Evolutionary conservation across 177 flowering plant species (phyloP).

Genomic region (Vitis hybrid): DNA sequence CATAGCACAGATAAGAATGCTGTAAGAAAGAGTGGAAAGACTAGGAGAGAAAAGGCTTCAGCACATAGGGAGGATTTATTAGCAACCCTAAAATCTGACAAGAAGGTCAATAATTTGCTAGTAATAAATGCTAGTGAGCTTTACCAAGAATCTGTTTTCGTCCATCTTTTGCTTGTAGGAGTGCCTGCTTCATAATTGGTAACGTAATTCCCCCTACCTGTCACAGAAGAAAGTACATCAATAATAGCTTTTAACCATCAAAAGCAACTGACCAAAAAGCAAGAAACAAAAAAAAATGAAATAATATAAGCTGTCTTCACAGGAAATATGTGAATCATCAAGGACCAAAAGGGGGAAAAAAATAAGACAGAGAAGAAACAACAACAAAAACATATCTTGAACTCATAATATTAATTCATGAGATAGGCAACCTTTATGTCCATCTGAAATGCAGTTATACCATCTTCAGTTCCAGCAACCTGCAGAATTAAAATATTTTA

Average conservation of each 20-base stretch:
- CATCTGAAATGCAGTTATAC: slow-evolving; percentile 97
- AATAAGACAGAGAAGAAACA: neutral
- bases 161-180: slow-evolving; percentile 86
- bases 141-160: slow-evolving; percentile 89
- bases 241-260: neutral
- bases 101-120: neutral
- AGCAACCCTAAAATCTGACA: too few relatives aligned
- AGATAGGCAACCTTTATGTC: slow-evolving; percentile 77
- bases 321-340: neutral
- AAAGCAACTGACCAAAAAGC: neutral
- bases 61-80: too few relatives aligned
- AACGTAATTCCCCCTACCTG: slow-evolving; percentile 92
- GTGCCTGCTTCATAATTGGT: slow-evolving; percentile 85
- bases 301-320: too few relatives aligned
- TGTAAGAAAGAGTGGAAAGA: too few relatives aligned
- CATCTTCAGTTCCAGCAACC: slow-evolving; percentile 96
- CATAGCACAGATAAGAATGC: too few relatives aligned
- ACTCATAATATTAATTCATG: neutral
- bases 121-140: neutral
- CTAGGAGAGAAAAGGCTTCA: too few relatives aligned
- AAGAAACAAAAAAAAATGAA: neutral
- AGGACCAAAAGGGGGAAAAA: neutral
- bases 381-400: neutral
- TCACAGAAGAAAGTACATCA: slow-evolving; percentile 2
- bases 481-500: slow-evolving; percentile 26